Conservation (phyloP, 345 rosid species). For the Carallia pectinifolia region DNA sequence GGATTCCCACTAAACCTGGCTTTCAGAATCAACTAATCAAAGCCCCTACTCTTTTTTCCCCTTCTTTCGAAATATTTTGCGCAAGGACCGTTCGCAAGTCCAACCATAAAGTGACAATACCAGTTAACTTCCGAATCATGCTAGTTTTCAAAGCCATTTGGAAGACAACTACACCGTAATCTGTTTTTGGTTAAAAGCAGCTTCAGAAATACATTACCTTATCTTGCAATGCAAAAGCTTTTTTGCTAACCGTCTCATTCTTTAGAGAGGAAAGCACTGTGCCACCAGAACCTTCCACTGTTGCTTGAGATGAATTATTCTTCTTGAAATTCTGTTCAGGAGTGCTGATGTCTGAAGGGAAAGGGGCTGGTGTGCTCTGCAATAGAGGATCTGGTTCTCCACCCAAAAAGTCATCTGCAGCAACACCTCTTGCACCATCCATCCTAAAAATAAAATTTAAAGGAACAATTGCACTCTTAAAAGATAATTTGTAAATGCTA, state of each 20-base stretch:
- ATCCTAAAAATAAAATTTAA: constrained; percentile 34
- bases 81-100: too few relatives aligned
- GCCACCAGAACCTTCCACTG: constrained; percentile 47
- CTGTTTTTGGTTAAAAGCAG: constrained; percentile 4
- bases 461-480: not conserved
- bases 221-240: constrained; percentile 89
- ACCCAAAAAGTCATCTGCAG: constrained; percentile 29
- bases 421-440: constrained; percentile 38
- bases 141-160: constrained; percentile 11
- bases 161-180: not conserved
- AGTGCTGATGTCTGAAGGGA: constrained; percentile 28
- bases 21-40: too few relatives aligned
- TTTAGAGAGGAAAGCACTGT: constrained; percentile 42
- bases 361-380: constrained; percentile 31
- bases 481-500: too few relatives aligned
- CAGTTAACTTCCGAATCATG: not conserved
- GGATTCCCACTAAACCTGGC: too few relatives aligned
- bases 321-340: constrained; percentile 43
- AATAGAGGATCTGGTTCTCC: constrained; percentile 35
- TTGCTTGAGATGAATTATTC: constrained; percentile 35
- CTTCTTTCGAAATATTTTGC: too few relatives aligned
- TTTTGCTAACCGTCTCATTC: constrained; percentile 69
- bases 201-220: constrained; percentile 48
- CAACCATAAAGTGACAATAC: too few relatives aligned
- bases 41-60: too few relatives aligned